Conservation (phyloP, 176 grass and related monocot species). For the Avena eriantha region DNA sequence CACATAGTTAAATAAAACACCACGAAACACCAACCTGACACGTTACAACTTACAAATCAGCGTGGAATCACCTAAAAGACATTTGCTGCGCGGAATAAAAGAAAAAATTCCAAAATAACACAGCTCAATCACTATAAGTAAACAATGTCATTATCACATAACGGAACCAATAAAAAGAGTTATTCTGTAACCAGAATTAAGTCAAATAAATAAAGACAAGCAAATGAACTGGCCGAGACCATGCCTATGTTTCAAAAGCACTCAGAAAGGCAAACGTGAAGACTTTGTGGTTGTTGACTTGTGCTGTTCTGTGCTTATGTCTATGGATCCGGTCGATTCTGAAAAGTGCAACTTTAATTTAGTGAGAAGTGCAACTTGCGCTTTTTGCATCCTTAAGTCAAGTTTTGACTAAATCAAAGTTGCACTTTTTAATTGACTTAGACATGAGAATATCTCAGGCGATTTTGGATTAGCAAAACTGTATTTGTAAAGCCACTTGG, state of each 20-base stretch:
- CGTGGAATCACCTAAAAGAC: not conserved
- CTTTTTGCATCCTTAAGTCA: too few relatives aligned
- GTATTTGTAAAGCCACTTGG: too few relatives aligned
- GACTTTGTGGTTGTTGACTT: not conserved
- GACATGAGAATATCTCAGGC: too few relatives aligned
- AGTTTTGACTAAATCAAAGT: too few relatives aligned
- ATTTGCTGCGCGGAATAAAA: slow-evolving; percentile 16
- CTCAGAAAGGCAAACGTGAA: slow-evolving; percentile 17
- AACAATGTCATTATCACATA: not conserved
- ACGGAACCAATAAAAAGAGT: not conserved
- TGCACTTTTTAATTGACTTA: too few relatives aligned
- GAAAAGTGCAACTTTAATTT: too few relatives aligned
- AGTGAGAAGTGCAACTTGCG: too few relatives aligned
- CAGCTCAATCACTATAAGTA: not conserved
- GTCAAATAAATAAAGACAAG: slow-evolving; percentile 21
- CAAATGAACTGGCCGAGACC: not conserved
- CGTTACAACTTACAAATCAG: not conserved
- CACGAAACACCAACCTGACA: not conserved
- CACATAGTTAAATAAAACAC: not conserved
- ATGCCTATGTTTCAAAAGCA: not conserved
- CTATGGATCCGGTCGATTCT: too few relatives aligned
- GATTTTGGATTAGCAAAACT: too few relatives aligned
- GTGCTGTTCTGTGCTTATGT: not conserved
- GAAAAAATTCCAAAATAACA: not conserved
- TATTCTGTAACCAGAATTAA: not conserved